These are phyloP conservation scores for Raphidocelis subcapitata DNA, from an alignment of 139 green algal species.

Conservation along the genomic window DNA sequence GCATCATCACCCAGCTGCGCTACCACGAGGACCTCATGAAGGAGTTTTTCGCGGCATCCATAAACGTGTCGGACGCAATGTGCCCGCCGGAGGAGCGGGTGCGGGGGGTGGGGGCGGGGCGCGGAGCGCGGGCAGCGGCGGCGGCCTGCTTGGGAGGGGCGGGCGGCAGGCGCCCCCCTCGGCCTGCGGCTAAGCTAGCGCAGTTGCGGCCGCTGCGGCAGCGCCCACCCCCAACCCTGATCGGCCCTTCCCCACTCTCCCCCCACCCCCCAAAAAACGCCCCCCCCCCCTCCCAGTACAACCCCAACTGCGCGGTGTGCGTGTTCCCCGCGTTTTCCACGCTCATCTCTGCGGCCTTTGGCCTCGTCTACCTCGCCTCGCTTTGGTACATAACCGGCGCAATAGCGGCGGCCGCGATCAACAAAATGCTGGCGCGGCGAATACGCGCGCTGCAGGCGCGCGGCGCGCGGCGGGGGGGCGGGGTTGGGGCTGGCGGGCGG, in stretches of 20 bases:
- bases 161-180: too few species aligned
- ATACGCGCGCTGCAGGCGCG: slow-evolving; percentile 39
- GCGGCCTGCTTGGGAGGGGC: neutral
- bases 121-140: neutral
- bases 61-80: slow-evolving; percentile 3
- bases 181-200: too few species aligned
- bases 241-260: neutral
- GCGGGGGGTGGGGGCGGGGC: neutral
- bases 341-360: slow-evolving; percentile 37
- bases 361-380: slow-evolving; percentile 31
- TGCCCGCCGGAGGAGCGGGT: slow-evolving; percentile 5
- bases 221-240: too few species aligned
- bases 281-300: neutral
- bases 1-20: slow-evolving; percentile 28
- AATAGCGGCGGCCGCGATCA: slow-evolving; percentile 33
- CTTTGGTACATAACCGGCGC: slow-evolving; percentile 35
- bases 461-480: neutral
- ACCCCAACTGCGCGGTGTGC: slow-evolving; percentile 38
- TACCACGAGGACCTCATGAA: slow-evolving; percentile 28
- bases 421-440: slow-evolving; percentile 30
- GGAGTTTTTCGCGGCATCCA: slow-evolving; percentile 28
- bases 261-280: neutral
- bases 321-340: slow-evolving; percentile 52
- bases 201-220: too few species aligned
- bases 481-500: neutral